These are phyloP conservation scores for Bocquillonia castaneifolia DNA, from an alignment of 441 rosid species.

Conservation along the genomic window DNA sequence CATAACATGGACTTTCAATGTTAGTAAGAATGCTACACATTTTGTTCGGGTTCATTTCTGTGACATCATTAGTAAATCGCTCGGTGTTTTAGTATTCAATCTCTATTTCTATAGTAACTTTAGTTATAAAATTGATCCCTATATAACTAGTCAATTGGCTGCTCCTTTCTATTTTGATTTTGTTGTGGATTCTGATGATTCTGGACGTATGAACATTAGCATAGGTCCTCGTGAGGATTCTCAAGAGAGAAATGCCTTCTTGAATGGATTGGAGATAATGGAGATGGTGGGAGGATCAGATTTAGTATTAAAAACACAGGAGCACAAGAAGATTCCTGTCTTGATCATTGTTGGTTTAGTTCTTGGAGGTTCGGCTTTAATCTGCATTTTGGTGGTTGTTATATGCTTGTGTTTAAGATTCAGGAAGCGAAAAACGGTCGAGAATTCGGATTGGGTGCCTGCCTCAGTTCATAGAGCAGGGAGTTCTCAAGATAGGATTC, in stretches of 20 bases:
- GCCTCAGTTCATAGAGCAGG: conserved; percentile 26
- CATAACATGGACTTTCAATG: conserved; percentile 32
- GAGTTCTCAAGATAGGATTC: conserved; percentile 28
- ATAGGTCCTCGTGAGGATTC: conserved; percentile 28
- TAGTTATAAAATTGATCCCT: conserved; percentile 21
- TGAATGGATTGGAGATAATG: conserved; percentile 61
- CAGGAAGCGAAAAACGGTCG: conserved; percentile 30
- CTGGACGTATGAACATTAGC: conserved; percentile 40
- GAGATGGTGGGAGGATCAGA: conserved; percentile 28
- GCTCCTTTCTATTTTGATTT: conserved; percentile 40
- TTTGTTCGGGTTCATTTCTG: conserved; percentile 52
- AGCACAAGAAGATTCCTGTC: conserved; percentile 16
- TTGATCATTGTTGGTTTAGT: conserved; percentile 33
- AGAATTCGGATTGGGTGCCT: conserved; percentile 27
- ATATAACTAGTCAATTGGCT: not conserved
- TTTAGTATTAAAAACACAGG: not conserved
- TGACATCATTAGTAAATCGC: conserved; percentile 34
- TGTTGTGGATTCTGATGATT: conserved; percentile 46
- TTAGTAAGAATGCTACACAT: conserved; percentile 31
- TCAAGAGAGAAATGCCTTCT: conserved; percentile 23
- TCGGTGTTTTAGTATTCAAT: conserved; percentile 20
- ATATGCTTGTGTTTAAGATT: conserved; percentile 24
- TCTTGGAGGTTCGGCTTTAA: conserved; percentile 34
- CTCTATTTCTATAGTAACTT: conserved; percentile 27
- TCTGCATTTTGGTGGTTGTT: conserved; percentile 23